A percentile compares a stretch with the other conserved stretches of the same genome.
Evolutionary conservation across 805 yeast genomes (phyloP).

Genomic region (Saturnispora silvae): DNA sequence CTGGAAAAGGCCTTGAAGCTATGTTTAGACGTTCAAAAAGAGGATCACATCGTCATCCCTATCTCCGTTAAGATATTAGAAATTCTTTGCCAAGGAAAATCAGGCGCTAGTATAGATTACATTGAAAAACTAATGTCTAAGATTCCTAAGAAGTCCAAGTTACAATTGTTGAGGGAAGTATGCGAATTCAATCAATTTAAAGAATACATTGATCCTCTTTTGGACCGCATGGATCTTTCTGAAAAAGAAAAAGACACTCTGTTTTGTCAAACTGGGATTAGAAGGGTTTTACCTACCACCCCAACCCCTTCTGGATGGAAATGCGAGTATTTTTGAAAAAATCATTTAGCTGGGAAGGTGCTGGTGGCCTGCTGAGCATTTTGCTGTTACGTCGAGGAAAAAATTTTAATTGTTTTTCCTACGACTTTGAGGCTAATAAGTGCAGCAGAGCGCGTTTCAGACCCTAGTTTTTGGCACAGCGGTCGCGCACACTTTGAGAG

Average conservation of each 20-base stretch:
- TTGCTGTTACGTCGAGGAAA: neutral
- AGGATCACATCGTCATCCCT: slow-evolving; percentile 23
- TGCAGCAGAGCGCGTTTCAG: neutral
- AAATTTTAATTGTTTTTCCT: neutral
- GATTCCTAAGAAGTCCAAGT: too few species aligned
- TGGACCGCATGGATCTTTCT: slow-evolving; percentile 17
- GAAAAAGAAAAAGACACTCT: slow-evolving; percentile 13
- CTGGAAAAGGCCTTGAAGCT: slow-evolving; percentile 30
- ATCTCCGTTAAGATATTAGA: slow-evolving; percentile 28
- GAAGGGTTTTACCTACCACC: neutral
- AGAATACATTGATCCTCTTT: slow-evolving; percentile 9
- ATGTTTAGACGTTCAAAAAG: slow-evolving; percentile 22
- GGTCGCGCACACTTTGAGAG: too few species aligned
- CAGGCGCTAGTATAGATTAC: too few species aligned
- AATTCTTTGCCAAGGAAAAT: too few species aligned
- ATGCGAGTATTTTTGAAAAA: neutral
- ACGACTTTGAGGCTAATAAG: neutral
- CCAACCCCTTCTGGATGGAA: neutral
- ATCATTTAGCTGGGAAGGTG: too few species aligned
- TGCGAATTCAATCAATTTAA: slow-evolving; percentile 6
- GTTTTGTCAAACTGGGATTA: slow-evolving; percentile 12
- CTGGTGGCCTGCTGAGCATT: neutral
- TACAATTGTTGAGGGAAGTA: slow-evolving; percentile 19
- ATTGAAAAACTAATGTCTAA: too few species aligned
- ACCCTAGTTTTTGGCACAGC: neutral